Evolutionary conservation across 176 grass and related monocot genomes (phyloP).

Genomic region (Aechmea fasciata): DNA sequence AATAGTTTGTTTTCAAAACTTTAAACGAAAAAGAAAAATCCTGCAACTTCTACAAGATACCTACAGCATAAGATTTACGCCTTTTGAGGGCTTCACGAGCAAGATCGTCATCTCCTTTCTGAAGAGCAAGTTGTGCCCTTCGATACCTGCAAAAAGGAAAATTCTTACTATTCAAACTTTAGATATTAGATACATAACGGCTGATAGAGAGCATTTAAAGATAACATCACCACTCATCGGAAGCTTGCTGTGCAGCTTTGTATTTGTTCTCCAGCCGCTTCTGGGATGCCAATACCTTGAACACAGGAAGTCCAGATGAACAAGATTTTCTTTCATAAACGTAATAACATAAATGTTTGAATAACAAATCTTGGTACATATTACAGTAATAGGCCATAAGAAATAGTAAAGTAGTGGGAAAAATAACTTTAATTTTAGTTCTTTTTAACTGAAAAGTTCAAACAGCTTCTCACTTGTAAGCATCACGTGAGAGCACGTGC

Average conservation of each 20-base stretch:
- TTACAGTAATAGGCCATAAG: background rate
- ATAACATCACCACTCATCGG: constrained; percentile 74
- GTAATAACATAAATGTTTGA: background rate
- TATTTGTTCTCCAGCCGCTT: constrained; percentile 91
- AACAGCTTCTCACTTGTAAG: no score
- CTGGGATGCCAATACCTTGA: constrained; percentile 94
- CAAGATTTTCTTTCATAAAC: background rate
- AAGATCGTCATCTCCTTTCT: constrained; percentile 95
- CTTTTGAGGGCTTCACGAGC: constrained; percentile 97
- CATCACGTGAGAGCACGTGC: no score
- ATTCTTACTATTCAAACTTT: constrained; percentile 2
- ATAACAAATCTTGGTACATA: background rate
- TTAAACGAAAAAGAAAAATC: background rate
- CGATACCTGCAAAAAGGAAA: constrained; percentile 3
- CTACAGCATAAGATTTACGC: constrained; percentile 96
- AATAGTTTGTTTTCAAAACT: no score
- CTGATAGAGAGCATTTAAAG: constrained; percentile 4
- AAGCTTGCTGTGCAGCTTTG: constrained; percentile 78
- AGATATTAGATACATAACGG: background rate
- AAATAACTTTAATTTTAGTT: no score
- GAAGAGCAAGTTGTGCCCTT: constrained; percentile 92
- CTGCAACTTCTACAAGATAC: constrained; percentile 18
- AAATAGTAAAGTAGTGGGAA: background rate
- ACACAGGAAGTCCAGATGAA: constrained; percentile 20
- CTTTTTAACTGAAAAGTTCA: no score